phyloP scores from a whole-genome alignment of 1,139 yeast species.

The Yamadazyma diddensiae region DNA sequence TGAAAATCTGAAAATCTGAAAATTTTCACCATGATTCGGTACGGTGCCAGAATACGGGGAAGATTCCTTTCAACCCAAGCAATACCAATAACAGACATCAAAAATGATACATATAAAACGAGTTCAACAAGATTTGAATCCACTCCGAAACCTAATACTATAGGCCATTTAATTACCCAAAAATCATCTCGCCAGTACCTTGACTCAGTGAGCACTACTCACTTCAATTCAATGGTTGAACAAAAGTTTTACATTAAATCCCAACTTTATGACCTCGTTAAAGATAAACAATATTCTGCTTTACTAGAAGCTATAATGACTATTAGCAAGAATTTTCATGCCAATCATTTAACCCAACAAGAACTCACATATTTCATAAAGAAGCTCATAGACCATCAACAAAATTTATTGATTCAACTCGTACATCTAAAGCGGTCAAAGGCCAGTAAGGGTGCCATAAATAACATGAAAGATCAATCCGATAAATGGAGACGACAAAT shows the following conservation, averaged over 20 bases:
- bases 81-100: too few species aligned
- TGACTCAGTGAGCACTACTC: conserved; percentile 11
- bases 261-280: conserved; percentile 18
- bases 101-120: too few species aligned
- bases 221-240: conserved; percentile 11
- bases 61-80: conserved; percentile 7
- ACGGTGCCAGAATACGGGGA: conserved; percentile 8
- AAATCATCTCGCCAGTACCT: conserved; percentile 11
- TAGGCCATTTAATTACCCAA: conserved; percentile 5
- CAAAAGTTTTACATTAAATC: conserved; percentile 5
- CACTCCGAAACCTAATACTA: background rate
- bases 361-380: conserved; percentile 27
- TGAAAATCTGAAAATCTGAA: conserved; percentile 5
- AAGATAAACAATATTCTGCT: conserved; percentile 17
- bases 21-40: conserved; percentile 8
- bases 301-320: conserved; percentile 20
- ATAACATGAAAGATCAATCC: conserved; percentile 1
- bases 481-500: conserved; percentile 18
- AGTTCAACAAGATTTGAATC: too few species aligned
- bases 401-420: conserved; percentile 10
- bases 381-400: conserved; percentile 23
- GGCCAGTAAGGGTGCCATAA: conserved; percentile 4
- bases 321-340: conserved; percentile 15
- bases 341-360: conserved; percentile 15
- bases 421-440: conserved; percentile 4